A percentile compares a stretch with the other conserved stretches of the same genome.
Evolutionary conservation across 2,329 filamentous ascomycete genomes (phyloP).

Genomic region (Claviceps digitariae): DNA sequence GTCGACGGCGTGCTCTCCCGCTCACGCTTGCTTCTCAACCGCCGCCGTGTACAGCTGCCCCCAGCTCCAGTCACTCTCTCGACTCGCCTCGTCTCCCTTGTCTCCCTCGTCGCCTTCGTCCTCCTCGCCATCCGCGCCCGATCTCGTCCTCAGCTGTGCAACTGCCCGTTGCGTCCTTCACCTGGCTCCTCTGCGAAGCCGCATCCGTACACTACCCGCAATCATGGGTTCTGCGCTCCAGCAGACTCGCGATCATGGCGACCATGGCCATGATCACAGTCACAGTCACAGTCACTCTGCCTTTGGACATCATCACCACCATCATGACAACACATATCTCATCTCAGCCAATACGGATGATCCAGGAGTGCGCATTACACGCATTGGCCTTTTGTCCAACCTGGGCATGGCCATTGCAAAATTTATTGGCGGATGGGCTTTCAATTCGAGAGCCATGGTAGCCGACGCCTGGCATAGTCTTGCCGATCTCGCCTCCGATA

Average conservation of each 20-base stretch:
- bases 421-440: conserved; percentile 80
- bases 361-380: conserved; percentile 50
- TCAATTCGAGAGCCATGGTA: conserved; percentile 86
- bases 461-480: conserved; percentile 94
- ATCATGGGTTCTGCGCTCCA: conserved; percentile 18
- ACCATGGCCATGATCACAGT: conserved; percentile 27
- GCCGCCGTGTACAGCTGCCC: not conserved
- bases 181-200: conserved; percentile 10
- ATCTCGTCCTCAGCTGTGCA: not conserved
- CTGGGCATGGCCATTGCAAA: conserved; percentile 90
- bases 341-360: conserved; percentile 74
- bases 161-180: conserved; percentile 7
- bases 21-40: conserved; percentile 4
- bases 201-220: conserved; percentile 11
- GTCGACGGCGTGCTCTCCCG: conserved; percentile 2
- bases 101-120: not conserved
- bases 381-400: conserved; percentile 59
- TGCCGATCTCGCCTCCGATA: conserved; percentile 87
- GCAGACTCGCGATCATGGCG: conserved; percentile 19
- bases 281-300: conserved; percentile 15
- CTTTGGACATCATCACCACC: conserved; percentile 60
- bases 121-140: conserved; percentile 4
- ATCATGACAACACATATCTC: conserved; percentile 83
- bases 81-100: not conserved
- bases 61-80: not conserved